Base-by-base conservation (phyloP, 148 eudicot genomes). In the Dysphania ambrosioides region DNA sequence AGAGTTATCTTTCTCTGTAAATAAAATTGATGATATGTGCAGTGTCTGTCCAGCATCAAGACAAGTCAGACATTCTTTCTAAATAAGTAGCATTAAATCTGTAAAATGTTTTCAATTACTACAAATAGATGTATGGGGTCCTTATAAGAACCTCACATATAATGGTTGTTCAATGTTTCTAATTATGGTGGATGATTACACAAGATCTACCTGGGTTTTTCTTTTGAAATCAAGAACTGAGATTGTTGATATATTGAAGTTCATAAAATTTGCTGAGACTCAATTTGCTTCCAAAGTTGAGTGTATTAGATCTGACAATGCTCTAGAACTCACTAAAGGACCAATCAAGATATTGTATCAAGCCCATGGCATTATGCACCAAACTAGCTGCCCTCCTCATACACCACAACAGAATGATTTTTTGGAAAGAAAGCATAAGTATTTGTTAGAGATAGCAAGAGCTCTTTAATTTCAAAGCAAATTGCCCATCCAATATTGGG, bases 321-420 rank as follows among this genome's bases (percentile, higher is more conserved):
- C 40, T 10, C 1, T 18, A 1, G 68, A 73, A 19, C 27, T 73
- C 2, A 26, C 19, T 8, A 24, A 27, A 1, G 36, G 40, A 2
- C 0, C 2, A 3, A 9, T 11, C 9, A 0, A 2, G 8, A 0
- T 26, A 11, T 27, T 40, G 7, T 47, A 3, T 31, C 1, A 5
- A 7, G 0, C 7, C 2, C 41, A 18, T 15, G 77, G 70, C 0
- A 62, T 63, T 5, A 2, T 74, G 1, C 69, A 74, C 24, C 58
- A 73, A 29, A 73, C 68, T 0, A 21, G 32, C 23, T 73, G 76
- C 2, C 6, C 9, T n/a, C n/a, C n/a, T 0, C 5, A 27, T 3
- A 60, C 76, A 0, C 77, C 77, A 0, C 60, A 74, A 63, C 58
- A 74, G 21, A 74, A 74, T 63, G 77, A 60, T 0, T 35, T 60